Evolutionary conservation across 345 rosid genomes (phyloP), one percentile per base, ranked within the genome.

Genomic region (Erodium maritimum): DNA sequence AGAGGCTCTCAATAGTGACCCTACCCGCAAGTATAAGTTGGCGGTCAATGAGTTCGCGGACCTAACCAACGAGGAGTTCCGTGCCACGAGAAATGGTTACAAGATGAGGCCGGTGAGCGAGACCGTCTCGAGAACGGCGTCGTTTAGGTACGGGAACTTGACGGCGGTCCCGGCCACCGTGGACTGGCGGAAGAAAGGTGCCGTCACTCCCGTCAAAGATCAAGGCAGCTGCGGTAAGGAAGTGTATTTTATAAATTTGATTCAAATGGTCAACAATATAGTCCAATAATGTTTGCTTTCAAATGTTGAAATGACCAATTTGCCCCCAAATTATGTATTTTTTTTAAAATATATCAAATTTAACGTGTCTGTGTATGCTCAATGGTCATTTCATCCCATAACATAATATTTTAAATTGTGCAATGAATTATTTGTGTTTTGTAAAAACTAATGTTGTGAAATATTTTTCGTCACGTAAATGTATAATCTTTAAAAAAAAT

Each of bases 181-280:
- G 71, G 82, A 80, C 33, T 80, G 85, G 80, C 66, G 78, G 57
- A 55, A 33, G 46, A 53, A 50, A 17, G 81, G 71, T 0, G 82
- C 69, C 5, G 85, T 77, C 2, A 75, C 80, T 2, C 63, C 75
- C 19, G 60, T 81, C 55, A 81, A 81, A 67, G 69, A 78, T 60
- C 79, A 73, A 67, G 76, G 67, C 61, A 1, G 22, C 1, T 75
- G 81, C 33, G 77, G 86, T 78, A 59, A 61, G 23, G 62, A 60
- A 25, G 57, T 65, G 50, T 50, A 62, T 24, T 22, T 51, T 37
- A 67, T 58, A 21, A 56, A 23, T 17, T 57, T n/a, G 14, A 45
- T 13, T 34, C 33, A 10, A 19, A 18, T 57, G 11, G 37, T 19
- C 23, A n/a, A 20, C 42, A 0, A 2, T 56, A 34, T n/a, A 25